Conservation (phyloP, 2,329 filamentous ascomycete species). For the Neopestalotiopsis rosae region DNA sequence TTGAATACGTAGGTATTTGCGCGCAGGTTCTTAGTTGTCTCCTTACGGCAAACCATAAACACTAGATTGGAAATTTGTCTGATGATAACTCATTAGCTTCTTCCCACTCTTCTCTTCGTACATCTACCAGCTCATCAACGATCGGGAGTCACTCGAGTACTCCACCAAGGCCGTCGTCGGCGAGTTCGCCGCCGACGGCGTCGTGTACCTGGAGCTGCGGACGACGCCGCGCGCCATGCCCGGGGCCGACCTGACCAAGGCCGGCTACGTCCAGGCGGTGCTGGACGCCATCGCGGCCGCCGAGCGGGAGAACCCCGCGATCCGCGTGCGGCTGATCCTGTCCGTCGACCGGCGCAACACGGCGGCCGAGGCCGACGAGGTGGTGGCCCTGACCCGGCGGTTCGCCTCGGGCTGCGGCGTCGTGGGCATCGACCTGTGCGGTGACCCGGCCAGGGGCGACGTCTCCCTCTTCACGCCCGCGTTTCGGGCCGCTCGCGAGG, state of each 20-base stretch:
- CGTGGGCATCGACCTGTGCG: conserved; percentile 80
- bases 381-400: conserved; percentile 66
- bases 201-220: conserved; percentile 79
- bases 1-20: conserved; percentile 61
- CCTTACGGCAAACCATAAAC: too few species aligned
- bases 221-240: conserved; percentile 75
- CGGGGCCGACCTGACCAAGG: conserved; percentile 58
- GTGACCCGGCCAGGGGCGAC: conserved; percentile 70
- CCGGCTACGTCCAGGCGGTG: conserved; percentile 70
- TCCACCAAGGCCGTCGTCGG: conserved; percentile 69
- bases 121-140: conserved; percentile 77
- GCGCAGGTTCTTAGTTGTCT: too few species aligned
- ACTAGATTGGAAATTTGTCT: background rate
- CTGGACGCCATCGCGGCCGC: conserved; percentile 61
- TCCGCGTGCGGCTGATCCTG: conserved; percentile 72
- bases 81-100: conserved; percentile 55
- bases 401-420: conserved; percentile 58
- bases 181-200: conserved; percentile 73
- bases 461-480: conserved; percentile 64
- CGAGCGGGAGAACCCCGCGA: conserved; percentile 35
- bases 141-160: conserved; percentile 61
- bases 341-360: conserved; percentile 74
- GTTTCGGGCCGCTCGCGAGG: conserved; percentile 60
- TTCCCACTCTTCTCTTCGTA: conserved; percentile 80
- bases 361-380: conserved; percentile 62